phyloP scores from a whole-genome alignment of 371 early-diverging fungal species.

The Dichotomocladium elegans region DNA sequence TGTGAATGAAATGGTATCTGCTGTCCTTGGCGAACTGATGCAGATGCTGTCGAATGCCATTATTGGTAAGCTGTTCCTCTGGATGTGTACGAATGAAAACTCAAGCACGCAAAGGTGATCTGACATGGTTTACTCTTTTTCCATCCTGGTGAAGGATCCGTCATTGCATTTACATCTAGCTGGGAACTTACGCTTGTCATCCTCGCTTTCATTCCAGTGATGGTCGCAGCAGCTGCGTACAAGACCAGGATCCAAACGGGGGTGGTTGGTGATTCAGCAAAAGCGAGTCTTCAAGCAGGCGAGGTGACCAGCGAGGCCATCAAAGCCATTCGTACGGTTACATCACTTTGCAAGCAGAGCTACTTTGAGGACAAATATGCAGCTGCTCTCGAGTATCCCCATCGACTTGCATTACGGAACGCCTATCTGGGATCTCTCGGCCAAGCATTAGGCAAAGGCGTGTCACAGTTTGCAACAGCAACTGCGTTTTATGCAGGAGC shows the following conservation, averaged over 20 bases:
- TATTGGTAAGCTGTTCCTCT: slow-evolving; percentile 9
- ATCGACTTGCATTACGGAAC: slow-evolving; percentile 45
- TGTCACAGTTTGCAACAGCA: slow-evolving; percentile 47
- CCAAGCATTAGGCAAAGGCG: slow-evolving; percentile 51
- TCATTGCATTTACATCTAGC: slow-evolving; percentile 28
- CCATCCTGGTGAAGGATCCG: slow-evolving; percentile 5
- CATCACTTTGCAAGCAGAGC: slow-evolving; percentile 64
- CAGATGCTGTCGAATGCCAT: slow-evolving; percentile 38
- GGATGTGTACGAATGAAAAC: background rate
- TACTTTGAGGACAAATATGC: slow-evolving; percentile 51
- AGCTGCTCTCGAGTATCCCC: slow-evolving; percentile 49
- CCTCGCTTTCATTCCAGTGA: slow-evolving; percentile 30
- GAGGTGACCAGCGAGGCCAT: slow-evolving; percentile 75
- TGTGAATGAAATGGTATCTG: slow-evolving; percentile 61
- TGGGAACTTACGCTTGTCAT: slow-evolving; percentile 52
- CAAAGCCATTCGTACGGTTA: slow-evolving; percentile 75
- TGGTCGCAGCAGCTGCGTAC: slow-evolving; percentile 23
- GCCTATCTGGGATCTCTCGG: slow-evolving; percentile 47
- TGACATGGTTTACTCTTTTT: background rate
- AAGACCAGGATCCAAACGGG: slow-evolving; percentile 19
- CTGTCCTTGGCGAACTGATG: slow-evolving; percentile 52
- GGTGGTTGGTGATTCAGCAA: slow-evolving; percentile 43
- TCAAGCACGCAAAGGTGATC: no score
- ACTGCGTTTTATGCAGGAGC: slow-evolving; percentile 42
- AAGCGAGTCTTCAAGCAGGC: slow-evolving; percentile 53